These are phyloP conservation scores for Aspergillus jensenii DNA, from an alignment of 2,329 filamentous ascomycete genomes.

Conservation along the genomic window DNA sequence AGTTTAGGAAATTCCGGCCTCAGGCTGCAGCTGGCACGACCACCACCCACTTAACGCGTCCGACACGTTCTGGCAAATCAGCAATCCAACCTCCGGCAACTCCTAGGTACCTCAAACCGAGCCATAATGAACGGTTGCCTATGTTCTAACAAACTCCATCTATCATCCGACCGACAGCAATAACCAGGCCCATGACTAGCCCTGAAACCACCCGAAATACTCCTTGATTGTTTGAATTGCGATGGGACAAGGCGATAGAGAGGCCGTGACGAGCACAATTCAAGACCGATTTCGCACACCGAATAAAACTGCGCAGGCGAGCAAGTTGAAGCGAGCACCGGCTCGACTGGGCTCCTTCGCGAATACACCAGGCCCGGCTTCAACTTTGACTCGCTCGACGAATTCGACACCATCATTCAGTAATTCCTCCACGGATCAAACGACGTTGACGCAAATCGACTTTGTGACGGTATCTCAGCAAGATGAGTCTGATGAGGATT, in stretches of 20 bases:
- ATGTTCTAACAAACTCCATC: background rate
- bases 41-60: constrained; percentile 12
- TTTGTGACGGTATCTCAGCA: constrained; percentile 30
- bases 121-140: constrained; percentile 2
- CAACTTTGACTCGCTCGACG: constrained; percentile 11
- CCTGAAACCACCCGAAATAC: background rate
- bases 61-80: constrained; percentile 1
- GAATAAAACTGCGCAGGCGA: constrained; percentile 18
- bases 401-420: constrained; percentile 19
- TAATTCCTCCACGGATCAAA: constrained; percentile 28
- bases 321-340: constrained; percentile 16
- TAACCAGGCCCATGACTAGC: constrained; percentile 17
- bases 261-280: constrained; percentile 9
- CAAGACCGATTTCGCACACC: constrained; percentile 23
- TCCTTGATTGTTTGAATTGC: constrained; percentile 17
- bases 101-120: background rate
- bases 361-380: constrained; percentile 6
- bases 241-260: constrained; percentile 27
- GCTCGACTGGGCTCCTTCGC: constrained; percentile 7
- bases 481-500: constrained; percentile 21
- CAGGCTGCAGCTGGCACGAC: background rate
- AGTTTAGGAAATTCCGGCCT: background rate
- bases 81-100: constrained; percentile 5
- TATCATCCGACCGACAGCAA: background rate
- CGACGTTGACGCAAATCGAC: constrained; percentile 44